Percentiles rank a stretch among this genome's conserved stretches.
phyloP scores from a whole-genome alignment of 371 early-diverging fungal species.

The Actinomortierella ambigua region DNA sequence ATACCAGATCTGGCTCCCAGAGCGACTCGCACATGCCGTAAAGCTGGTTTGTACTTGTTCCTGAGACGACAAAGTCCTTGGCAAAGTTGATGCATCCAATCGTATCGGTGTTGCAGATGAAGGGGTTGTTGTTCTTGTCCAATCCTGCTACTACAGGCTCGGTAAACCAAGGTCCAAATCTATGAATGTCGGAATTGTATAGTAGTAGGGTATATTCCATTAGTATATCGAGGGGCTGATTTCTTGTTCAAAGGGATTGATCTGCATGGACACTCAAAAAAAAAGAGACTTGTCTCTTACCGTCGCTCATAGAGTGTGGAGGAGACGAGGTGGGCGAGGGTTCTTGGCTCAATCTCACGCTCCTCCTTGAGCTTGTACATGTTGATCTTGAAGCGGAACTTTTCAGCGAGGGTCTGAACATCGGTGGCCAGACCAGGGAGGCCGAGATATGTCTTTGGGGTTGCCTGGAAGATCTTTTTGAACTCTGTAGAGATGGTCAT shows the following conservation, averaged over 20 bases:
- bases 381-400: conserved; percentile 94
- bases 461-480: conserved; percentile 91
- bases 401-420: conserved; percentile 93
- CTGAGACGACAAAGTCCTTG: conserved; percentile 96
- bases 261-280: background rate
- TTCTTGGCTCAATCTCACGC: conserved; percentile 95
- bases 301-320: conserved; percentile 96
- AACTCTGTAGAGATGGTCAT: conserved; percentile 95
- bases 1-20: conserved; percentile 95
- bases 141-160: conserved; percentile 98
- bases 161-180: conserved; percentile 97
- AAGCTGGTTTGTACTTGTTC: conserved; percentile 91
- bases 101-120: conserved; percentile 96
- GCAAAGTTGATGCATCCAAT: conserved; percentile 98
- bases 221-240: conserved; percentile 2
- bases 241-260: background rate
- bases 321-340: conserved; percentile 95
- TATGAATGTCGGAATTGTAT: conserved; percentile 38
- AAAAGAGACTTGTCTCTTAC: conserved; percentile 59
- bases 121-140: conserved; percentile 90
- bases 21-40: conserved; percentile 99
- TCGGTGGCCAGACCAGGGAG: conserved; percentile 98
- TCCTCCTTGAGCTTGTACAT: conserved; percentile 98
- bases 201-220: no score
- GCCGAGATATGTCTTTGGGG: conserved; percentile 89